Percentiles rank a stretch among this genome's conserved stretches.
These are phyloP conservation scores for Marchantia paleacea DNA, from an alignment of 225 moss, liverwort and hornwort genomes.

Conservation along the genomic window DNA sequence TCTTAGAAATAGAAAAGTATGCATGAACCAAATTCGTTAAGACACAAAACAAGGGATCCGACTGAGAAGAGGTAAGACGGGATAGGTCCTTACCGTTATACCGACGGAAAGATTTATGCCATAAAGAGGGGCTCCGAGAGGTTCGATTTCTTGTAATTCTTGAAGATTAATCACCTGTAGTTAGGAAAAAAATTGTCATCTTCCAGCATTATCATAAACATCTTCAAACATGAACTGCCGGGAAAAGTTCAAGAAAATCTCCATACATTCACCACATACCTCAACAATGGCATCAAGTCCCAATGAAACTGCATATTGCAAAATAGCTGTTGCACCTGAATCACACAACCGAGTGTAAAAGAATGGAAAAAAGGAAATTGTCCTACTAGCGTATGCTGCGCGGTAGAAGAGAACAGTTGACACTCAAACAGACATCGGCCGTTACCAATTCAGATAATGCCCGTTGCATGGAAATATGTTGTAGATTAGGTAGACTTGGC, in stretches of 20 bases:
- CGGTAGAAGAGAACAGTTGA: constrained; percentile 22
- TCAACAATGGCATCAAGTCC: constrained; percentile 93
- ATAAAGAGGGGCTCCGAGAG: constrained; percentile 74
- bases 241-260: background rate
- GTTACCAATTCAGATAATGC: constrained; percentile 61
- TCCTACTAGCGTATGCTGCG: background rate
- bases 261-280: constrained; percentile 37
- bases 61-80: too few species aligned
- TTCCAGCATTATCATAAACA: background rate
- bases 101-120: constrained; percentile 95
- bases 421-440: constrained; percentile 44
- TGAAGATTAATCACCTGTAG: constrained; percentile 83
- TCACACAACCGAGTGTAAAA: background rate
- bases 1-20: background rate
- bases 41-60: background rate
- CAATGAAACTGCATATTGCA: constrained; percentile 73
- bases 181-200: background rate
- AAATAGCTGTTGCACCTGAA: constrained; percentile 80
- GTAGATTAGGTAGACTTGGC: constrained; percentile 60
- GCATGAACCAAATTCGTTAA: background rate
- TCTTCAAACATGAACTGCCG: background rate
- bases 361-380: background rate
- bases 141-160: constrained; percentile 75
- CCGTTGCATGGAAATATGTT: constrained; percentile 59
- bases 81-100: constrained; percentile 55